Evolutionary conservation across 495 filamentous ascomycete genomes (phyloP).

Genomic region (Durotheca rogersii): DNA sequence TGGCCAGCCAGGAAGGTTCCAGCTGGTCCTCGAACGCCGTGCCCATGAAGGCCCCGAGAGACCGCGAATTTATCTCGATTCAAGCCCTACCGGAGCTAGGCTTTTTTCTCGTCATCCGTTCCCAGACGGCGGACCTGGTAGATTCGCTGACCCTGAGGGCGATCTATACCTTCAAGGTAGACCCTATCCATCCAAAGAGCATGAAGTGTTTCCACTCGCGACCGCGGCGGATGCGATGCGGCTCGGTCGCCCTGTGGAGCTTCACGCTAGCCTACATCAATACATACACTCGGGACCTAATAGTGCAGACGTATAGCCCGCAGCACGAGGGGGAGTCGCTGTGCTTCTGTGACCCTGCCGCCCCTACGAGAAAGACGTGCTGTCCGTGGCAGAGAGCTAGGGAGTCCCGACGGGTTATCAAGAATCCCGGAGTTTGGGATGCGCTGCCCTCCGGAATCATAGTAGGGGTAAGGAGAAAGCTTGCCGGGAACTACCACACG

Average conservation of each 20-base stretch:
- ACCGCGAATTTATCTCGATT: conserved; percentile 32
- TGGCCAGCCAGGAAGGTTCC: conserved; percentile 41
- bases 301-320: conserved; percentile 58
- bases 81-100: conserved; percentile 41
- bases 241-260: conserved; percentile 50
- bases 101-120: conserved; percentile 51
- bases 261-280: conserved; percentile 57
- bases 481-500: conserved; percentile 7
- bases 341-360: conserved; percentile 40
- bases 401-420: conserved; percentile 39
- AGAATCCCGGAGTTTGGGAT: conserved; percentile 53
- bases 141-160: conserved; percentile 51
- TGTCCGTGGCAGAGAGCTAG: conserved; percentile 46
- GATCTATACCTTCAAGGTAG: conserved; percentile 58
- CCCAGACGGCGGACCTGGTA: conserved; percentile 53
- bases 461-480: conserved; percentile 45
- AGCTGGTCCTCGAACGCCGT: conserved; percentile 42
- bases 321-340: conserved; percentile 44
- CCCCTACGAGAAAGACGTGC: conserved; percentile 37
- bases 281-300: conserved; percentile 52
- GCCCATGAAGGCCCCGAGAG: conserved; percentile 8
- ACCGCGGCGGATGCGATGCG: conserved; percentile 48
- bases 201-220: conserved; percentile 52
- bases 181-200: conserved; percentile 54
- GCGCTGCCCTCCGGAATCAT: conserved; percentile 49